These are phyloP conservation scores for Leccinum pachyderme DNA, from an alignment of 1,284 basidiomycete genomes.

Conservation along the genomic window DNA sequence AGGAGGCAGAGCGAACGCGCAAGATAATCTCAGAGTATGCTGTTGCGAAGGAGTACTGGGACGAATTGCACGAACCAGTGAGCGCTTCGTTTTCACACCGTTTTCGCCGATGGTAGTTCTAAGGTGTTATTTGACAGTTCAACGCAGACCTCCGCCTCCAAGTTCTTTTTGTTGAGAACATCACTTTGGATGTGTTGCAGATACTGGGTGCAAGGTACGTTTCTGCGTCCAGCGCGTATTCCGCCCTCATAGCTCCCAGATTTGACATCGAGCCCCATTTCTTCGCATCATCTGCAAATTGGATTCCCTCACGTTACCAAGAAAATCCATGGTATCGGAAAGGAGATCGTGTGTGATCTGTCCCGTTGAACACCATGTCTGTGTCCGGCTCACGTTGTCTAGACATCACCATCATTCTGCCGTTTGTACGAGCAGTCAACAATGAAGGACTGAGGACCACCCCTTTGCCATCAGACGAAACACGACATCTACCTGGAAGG, in stretches of 20 bases:
- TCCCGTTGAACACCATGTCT: not conserved
- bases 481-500: not conserved
- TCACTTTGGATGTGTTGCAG: slow-evolving; percentile 43
- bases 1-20: not conserved
- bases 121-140: slow-evolving; percentile 25
- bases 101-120: not conserved
- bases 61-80: slow-evolving; percentile 16
- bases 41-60: slow-evolving; percentile 16
- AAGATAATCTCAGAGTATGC: slow-evolving; percentile 7
- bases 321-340: slow-evolving; percentile 36
- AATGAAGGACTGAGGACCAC: slow-evolving; percentile 9
- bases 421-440: slow-evolving; percentile 42
- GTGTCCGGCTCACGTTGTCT: not conserved
- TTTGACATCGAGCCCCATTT: slow-evolving; percentile 52
- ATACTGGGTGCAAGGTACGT: slow-evolving; percentile 49
- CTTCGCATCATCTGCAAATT: slow-evolving; percentile 54
- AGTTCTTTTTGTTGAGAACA: slow-evolving; percentile 48
- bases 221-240: not conserved
- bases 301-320: slow-evolving; percentile 56
- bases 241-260: slow-evolving; percentile 15
- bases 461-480: slow-evolving; percentile 9
- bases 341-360: slow-evolving; percentile 46
- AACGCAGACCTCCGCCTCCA: slow-evolving; percentile 38
- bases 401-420: slow-evolving; percentile 51
- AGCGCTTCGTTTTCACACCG: slow-evolving; percentile 2